phyloP scores from a whole-genome alignment of 331 rosid species.

The Pyrus hybrid region DNA sequence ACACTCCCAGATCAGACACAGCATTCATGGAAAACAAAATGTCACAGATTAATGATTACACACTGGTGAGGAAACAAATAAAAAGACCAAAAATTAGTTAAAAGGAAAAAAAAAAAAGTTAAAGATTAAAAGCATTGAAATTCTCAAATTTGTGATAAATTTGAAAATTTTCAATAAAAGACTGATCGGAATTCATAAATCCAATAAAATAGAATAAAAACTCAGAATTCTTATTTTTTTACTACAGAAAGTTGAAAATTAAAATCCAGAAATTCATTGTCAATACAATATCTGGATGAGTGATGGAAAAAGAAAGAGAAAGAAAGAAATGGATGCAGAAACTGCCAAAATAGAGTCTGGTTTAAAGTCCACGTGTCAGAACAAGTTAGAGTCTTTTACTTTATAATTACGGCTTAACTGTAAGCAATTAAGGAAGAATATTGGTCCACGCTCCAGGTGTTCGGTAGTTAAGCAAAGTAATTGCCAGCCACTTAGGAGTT shows the following conservation, averaged over 20 bases:
- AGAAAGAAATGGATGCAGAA: not conserved
- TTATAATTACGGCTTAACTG: not conserved
- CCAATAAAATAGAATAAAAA: constrained; percentile 13
- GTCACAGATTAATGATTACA: not conserved
- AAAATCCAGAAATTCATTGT: not conserved
- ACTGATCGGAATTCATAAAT: constrained; percentile 15
- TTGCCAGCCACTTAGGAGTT: not conserved
- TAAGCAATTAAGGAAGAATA: not conserved
- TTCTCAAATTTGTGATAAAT: not conserved
- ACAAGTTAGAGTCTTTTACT: not conserved
- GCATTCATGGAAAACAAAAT: not conserved
- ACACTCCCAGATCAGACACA: too few relatives aligned
- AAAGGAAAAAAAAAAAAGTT: too few relatives aligned
- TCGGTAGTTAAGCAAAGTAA: not conserved
- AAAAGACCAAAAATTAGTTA: too few relatives aligned
- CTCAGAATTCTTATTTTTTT: not conserved
- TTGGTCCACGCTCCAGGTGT: not conserved
- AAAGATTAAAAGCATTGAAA: too few relatives aligned
- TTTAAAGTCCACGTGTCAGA: not conserved
- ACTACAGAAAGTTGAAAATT: not conserved
- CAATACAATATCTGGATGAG: not conserved
- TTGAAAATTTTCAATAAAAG: constrained; percentile 10
- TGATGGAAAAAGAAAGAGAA: not conserved
- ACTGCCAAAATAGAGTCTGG: constrained; percentile 8
- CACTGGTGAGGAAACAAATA: too few relatives aligned